Evolutionary conservation across 805 yeast species (phyloP).

Genomic region (Zygoascus tannicola): DNA sequence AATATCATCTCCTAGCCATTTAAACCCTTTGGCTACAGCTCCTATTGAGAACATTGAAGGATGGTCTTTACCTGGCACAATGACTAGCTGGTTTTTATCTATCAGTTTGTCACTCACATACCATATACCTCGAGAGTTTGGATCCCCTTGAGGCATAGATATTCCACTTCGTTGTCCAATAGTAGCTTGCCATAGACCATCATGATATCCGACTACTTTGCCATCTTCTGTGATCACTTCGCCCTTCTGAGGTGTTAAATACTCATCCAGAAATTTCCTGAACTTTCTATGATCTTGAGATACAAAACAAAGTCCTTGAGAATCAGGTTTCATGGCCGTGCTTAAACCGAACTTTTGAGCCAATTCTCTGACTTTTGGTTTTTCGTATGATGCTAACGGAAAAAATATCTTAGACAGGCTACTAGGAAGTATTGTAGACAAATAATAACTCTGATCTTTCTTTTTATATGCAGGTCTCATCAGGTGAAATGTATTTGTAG

Average conservation of each 20-base stretch:
- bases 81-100: slow-evolving; percentile 61
- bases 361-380: slow-evolving; percentile 61
- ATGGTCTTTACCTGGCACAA: slow-evolving; percentile 62
- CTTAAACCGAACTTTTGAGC: slow-evolving; percentile 49
- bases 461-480: slow-evolving; percentile 46
- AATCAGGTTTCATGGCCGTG: slow-evolving; percentile 76
- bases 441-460: slow-evolving; percentile 89
- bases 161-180: slow-evolving; percentile 79
- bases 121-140: slow-evolving; percentile 71
- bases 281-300: slow-evolving; percentile 54
- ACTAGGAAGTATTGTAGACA: slow-evolving; percentile 52
- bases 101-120: slow-evolving; percentile 64
- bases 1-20: slow-evolving; percentile 35
- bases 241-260: slow-evolving; percentile 65
- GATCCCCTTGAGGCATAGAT: slow-evolving; percentile 84
- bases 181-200: slow-evolving; percentile 92
- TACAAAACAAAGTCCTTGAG: slow-evolving; percentile 93
- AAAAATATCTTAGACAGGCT: slow-evolving; percentile 46
- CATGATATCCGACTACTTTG: slow-evolving; percentile 66
- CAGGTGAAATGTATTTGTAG: slow-evolving; percentile 35
- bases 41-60: slow-evolving; percentile 41
- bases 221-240: slow-evolving; percentile 71
- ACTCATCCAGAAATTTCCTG: slow-evolving; percentile 63
- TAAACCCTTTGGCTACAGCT: slow-evolving; percentile 39
- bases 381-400: slow-evolving; percentile 73